A percentile compares a stretch with the other conserved stretches of the same genome.
phyloP scores from a whole-genome alignment of 345 rosid genomes.

The Pugionium dolabratum region DNA sequence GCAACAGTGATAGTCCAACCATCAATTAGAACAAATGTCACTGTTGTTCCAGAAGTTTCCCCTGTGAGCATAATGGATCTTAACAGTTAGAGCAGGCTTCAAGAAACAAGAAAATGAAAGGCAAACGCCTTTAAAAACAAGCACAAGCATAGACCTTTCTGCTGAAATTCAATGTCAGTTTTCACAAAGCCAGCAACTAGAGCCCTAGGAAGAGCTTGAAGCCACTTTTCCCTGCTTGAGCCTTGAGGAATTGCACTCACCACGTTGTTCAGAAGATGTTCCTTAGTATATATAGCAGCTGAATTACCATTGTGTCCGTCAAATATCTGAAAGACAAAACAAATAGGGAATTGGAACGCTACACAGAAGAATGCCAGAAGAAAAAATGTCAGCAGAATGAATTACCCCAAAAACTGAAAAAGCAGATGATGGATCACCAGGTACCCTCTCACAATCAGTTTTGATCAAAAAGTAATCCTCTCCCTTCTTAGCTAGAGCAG shows the following conservation, averaged over 20 bases:
- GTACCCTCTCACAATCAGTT: constrained; percentile 74
- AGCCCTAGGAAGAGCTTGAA: constrained; percentile 96
- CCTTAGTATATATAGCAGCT: constrained; percentile 95
- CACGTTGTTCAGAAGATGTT: constrained; percentile 72
- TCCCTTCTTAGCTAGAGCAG: constrained; percentile 96
- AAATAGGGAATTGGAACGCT: background rate
- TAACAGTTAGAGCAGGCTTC: constrained; percentile 30
- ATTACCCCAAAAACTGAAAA: constrained; percentile 98
- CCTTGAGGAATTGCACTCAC: constrained; percentile 90
- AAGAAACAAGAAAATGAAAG: background rate
- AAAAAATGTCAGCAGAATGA: background rate
- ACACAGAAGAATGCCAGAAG: background rate
- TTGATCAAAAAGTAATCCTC: constrained; percentile 92
- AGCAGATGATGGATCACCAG: constrained; percentile 71
- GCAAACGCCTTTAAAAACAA: background rate
- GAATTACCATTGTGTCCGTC: constrained; percentile 98
- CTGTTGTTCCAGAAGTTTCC: constrained; percentile 98
- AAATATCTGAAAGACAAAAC: constrained; percentile 60
- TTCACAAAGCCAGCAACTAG: constrained; percentile 98
- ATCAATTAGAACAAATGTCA: constrained; percentile 92
- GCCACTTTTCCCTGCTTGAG: constrained; percentile 85
- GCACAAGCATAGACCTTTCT: constrained; percentile 55
- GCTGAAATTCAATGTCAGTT: constrained; percentile 98
- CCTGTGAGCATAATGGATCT: constrained; percentile 54
- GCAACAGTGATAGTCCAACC: constrained; percentile 99